Base-by-base conservation (phyloP, 2,329 filamentous ascomycete genomes). In the Fusarium napiforme region DNA sequence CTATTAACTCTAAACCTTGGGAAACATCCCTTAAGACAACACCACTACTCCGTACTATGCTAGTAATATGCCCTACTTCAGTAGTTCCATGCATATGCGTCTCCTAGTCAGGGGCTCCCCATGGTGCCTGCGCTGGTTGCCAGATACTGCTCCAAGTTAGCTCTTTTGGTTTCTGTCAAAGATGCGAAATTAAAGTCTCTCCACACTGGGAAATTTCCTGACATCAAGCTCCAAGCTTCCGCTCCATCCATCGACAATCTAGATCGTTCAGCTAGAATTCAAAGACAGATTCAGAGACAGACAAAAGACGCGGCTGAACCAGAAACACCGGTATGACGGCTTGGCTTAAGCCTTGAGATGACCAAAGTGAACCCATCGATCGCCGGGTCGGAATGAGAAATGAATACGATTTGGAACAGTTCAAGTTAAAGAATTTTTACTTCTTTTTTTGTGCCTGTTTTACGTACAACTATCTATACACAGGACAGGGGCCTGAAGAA, bases 391-490 rank as follows among this genome's bases (percentile, higher is more conserved):
- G 28, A 63, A 67, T 67, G 60, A 56, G 64, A 71, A 60, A 71
- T 58, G 32, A 67, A 72, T 72, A 45, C 64, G 56, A 63, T 61
- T 57, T 56, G 60, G 60, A 71, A 63, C 46, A 69, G 52, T 64
- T 47, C 42, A 61, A 60, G 37, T 74, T 56, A 73, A 76, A 72
- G 71, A 77, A 78, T 69, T 83, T 81, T 80, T 80, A 73, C 76
- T 81, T 78, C 76, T 79, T 81, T 81, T 78, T 80, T 80, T 80
- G 76, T 79, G 78, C 79, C 78, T 83, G 79, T 82, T 46, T 66
- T 79, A 73, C 55, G 72, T 74, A 81, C 79, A 83, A 78, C 80
- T 83, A 82, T 78, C 79, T 80, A 82, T 80, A 80, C 78, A 81
- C 75, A 81, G 78, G 76, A 76, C 65, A 67, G 71, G 71, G 74